Conservation (phyloP, 305 asterid species). For the Rubia balearica region DNA sequence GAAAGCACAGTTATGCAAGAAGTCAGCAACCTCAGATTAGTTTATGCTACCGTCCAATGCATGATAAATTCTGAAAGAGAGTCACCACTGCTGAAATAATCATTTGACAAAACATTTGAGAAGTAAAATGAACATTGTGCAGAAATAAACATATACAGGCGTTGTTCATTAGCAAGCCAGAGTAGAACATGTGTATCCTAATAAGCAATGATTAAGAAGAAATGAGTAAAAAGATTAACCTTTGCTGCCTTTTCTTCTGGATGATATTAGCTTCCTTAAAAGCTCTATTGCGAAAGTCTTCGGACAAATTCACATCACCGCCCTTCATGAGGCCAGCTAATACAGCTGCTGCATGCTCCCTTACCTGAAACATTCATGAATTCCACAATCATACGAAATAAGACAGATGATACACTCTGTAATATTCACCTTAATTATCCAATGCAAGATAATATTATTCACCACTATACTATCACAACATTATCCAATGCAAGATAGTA, state of each 20-base stretch:
- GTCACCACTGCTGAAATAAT: conserved; percentile 3
- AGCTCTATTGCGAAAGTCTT: conserved; percentile 82
- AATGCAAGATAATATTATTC: not conserved
- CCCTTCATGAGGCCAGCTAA: conserved; percentile 98
- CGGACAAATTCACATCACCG: conserved; percentile 65
- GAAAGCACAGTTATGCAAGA: not conserved
- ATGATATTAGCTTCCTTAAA: conserved; percentile 58
- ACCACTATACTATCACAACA: not conserved
- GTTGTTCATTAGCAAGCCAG: not conserved
- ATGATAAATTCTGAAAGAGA: not conserved
- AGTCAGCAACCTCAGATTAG: not conserved
- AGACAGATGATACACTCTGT: not conserved
- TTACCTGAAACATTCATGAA: conserved; percentile 44
- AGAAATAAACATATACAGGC: not conserved
- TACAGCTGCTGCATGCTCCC: conserved; percentile 99
- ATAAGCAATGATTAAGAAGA: conserved; percentile 2
- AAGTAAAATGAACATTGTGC: not conserved
- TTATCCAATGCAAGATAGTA: conserved; percentile 14
- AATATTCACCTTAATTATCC: not conserved
- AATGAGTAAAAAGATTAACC: conserved; percentile 35
- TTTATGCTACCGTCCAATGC: not conserved
- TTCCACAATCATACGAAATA: not conserved
- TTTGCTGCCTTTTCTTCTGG: conserved; percentile 60
- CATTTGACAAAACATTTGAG: not conserved
- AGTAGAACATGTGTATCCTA: conserved; percentile 1